A percentile compares a stretch with the other conserved stretches of the same genome.
Conservation (phyloP, 179 eudicot species). For the Vitellaria paradoxa region DNA sequence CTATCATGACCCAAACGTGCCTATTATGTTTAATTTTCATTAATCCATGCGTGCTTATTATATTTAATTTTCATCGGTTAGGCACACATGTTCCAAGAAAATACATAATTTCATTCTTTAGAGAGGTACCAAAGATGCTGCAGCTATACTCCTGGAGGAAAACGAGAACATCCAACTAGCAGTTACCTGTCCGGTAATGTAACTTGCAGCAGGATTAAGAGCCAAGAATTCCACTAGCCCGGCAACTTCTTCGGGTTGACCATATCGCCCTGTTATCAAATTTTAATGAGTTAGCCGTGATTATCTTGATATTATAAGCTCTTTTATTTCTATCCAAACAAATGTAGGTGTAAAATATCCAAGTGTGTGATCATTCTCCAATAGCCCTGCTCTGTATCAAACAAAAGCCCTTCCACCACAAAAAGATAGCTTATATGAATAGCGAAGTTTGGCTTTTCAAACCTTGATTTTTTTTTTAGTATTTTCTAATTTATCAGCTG, state of each 20-base stretch:
- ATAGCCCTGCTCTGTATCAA: neutral
- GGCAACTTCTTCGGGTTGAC: constrained; percentile 81
- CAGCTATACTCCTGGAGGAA: too few species aligned
- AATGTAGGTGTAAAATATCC: too few species aligned
- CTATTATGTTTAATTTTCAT: too few species aligned
- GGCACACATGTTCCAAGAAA: too few species aligned
- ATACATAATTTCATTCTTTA: neutral
- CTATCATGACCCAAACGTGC: too few species aligned
- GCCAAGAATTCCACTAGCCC: constrained; percentile 87
- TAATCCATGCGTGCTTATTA: too few species aligned
- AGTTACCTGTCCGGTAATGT: constrained; percentile 84
- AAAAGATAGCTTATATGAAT: neutral
- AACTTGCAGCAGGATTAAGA: constrained; percentile 70
- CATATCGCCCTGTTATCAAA: constrained; percentile 53
- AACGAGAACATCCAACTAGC: neutral
- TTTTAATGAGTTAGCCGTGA: neutral
- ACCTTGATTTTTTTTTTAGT: too few species aligned
- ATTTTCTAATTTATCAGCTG: too few species aligned
- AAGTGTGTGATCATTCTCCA: neutral
- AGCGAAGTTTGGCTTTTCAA: too few species aligned
- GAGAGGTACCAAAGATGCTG: neutral
- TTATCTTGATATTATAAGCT: neutral
- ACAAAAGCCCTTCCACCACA: neutral
- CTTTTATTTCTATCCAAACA: neutral
- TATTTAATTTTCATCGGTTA: too few species aligned